These are phyloP conservation scores for Poronia punctata DNA, from an alignment of 495 filamentous ascomycete species.

Conservation along the genomic window DNA sequence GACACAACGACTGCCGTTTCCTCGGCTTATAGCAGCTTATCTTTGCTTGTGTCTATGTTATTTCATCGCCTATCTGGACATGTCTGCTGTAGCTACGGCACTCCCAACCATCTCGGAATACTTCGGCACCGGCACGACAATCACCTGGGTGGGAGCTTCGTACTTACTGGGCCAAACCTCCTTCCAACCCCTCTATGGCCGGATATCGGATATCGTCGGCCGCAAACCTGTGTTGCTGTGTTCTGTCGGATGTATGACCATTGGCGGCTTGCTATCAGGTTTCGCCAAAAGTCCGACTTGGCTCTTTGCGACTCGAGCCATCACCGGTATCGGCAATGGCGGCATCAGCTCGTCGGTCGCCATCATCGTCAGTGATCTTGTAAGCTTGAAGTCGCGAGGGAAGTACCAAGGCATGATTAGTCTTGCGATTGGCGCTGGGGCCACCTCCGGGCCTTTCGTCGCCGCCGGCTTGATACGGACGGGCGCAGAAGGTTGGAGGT, in stretches of 20 bases:
- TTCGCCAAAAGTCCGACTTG: slow-evolving; percentile 42
- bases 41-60: slow-evolving; percentile 46
- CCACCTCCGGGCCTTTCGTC: slow-evolving; percentile 33
- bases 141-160: slow-evolving; percentile 60
- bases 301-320: slow-evolving; percentile 50
- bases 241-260: slow-evolving; percentile 31
- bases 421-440: slow-evolving; percentile 33
- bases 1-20: slow-evolving; percentile 37
- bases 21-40: slow-evolving; percentile 52
- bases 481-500: slow-evolving; percentile 23
- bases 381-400: slow-evolving; percentile 26
- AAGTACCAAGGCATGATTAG: slow-evolving; percentile 37
- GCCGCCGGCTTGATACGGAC: slow-evolving; percentile 17
- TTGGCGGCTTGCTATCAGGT: slow-evolving; percentile 49
- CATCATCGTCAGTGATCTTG: slow-evolving; percentile 29
- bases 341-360: slow-evolving; percentile 25
- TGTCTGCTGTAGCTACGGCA: slow-evolving; percentile 55
- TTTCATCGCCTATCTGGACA: slow-evolving; percentile 53
- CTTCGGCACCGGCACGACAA: slow-evolving; percentile 47
- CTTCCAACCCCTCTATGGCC: slow-evolving; percentile 55
- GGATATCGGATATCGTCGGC: slow-evolving; percentile 53
- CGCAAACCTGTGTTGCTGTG: slow-evolving; percentile 45
- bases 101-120: slow-evolving; percentile 53
- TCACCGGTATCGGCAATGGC: slow-evolving; percentile 45
- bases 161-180: slow-evolving; percentile 58